Evolutionary conservation across 2,329 filamentous ascomycete genomes (phyloP).

Genomic region (Davidsoniella neocaledoniae): DNA sequence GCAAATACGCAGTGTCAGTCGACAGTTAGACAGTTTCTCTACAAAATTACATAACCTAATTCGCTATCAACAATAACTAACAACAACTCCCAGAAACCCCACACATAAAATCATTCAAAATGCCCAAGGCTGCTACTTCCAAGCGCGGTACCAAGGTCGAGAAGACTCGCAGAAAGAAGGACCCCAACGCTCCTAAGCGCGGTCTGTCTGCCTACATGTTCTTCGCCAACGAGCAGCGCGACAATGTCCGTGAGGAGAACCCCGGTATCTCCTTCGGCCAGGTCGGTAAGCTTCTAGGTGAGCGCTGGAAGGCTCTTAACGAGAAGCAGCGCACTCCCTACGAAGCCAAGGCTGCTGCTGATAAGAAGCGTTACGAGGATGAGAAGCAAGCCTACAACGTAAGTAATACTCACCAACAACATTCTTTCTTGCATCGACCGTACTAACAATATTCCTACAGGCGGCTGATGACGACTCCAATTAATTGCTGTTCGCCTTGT

Average conservation of each 20-base stretch:
- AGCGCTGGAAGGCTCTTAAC: slow-evolving; percentile 94
- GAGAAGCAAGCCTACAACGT: slow-evolving; percentile 93
- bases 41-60: background rate
- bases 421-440: background rate
- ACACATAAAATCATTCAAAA: slow-evolving; percentile 22
- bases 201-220: slow-evolving; percentile 99
- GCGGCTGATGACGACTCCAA: slow-evolving; percentile 16
- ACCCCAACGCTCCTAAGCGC: slow-evolving; percentile 97
- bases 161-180: slow-evolving; percentile 46
- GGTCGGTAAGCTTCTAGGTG: slow-evolving; percentile 94
- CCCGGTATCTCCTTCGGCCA: slow-evolving; percentile 94
- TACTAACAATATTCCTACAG: slow-evolving; percentile 13
- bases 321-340: slow-evolving; percentile 89
- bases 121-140: slow-evolving; percentile 38
- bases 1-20: background rate
- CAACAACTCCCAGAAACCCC: background rate
- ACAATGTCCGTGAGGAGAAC: slow-evolving; percentile 96
- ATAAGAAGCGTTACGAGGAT: slow-evolving; percentile 99
- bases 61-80: background rate
- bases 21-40: background rate
- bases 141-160: slow-evolving; percentile 39
- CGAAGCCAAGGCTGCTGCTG: slow-evolving; percentile 85
- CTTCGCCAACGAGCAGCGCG: slow-evolving; percentile 98
- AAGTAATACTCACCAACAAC: slow-evolving; percentile 23
- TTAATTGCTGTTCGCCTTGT: slow-evolving; percentile 9